Evolutionary conservation across 2,329 filamentous ascomycete species (phyloP).

Genomic region (Stachybotrys echinatus): DNA sequence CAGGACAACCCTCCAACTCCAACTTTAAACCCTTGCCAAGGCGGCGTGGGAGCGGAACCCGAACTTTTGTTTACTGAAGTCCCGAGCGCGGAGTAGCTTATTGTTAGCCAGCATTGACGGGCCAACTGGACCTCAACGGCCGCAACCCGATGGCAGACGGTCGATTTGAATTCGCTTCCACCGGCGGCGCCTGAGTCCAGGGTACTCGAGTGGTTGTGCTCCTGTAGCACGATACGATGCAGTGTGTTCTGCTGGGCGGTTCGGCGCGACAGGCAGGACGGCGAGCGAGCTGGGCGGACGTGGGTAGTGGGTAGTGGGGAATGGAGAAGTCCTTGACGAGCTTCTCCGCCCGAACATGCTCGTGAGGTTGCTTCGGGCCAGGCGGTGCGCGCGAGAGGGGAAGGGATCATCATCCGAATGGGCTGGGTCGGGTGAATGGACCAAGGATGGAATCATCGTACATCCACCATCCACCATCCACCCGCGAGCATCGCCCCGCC

Average conservation of each 20-base stretch:
- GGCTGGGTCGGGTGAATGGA: background rate
- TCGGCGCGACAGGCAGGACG: background rate
- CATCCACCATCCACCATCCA: background rate
- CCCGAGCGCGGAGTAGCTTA: background rate
- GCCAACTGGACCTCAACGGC: no score
- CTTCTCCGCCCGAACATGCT: background rate
- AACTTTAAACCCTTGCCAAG: background rate
- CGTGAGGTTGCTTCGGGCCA: background rate
- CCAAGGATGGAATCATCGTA: background rate
- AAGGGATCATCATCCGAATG: background rate
- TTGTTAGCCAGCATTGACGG: background rate
- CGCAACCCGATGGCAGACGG: no score
- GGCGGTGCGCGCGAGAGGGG: background rate
- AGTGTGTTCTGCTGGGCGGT: background rate
- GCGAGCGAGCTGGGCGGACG: no score
- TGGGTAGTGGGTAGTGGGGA: background rate
- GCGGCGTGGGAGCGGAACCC: background rate
- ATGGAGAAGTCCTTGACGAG: background rate
- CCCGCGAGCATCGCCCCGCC: no score
- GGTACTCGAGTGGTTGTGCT: background rate
- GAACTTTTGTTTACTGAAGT: background rate
- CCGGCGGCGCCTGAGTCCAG: no score
- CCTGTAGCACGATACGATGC: background rate
- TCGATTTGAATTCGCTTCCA: no score
- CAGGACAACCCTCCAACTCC: slow-evolving; percentile 1